Evolutionary conservation across 768 basidiomycete species (phyloP).

Genomic region (Sutorius australiensis): DNA sequence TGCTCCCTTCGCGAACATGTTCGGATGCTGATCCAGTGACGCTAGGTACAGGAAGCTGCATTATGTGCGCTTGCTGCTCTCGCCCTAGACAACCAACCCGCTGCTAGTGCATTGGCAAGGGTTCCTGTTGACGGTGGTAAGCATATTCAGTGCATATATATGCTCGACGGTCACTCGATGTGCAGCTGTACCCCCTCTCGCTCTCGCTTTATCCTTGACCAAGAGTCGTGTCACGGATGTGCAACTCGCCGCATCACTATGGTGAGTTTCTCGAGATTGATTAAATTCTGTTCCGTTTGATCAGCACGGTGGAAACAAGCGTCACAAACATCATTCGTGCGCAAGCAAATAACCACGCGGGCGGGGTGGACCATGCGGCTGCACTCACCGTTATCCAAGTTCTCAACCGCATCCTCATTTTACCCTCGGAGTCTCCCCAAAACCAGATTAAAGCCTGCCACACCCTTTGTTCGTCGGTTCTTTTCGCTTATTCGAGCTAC

Average conservation of each 20-base stretch:
- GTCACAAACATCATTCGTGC: constrained; percentile 62
- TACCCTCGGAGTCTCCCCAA: constrained; percentile 38
- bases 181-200: constrained; percentile 27
- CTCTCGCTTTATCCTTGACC: constrained; percentile 45
- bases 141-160: constrained; percentile 20
- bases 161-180: constrained; percentile 3
- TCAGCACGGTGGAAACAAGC: constrained; percentile 31
- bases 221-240: constrained; percentile 59
- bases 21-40: background rate
- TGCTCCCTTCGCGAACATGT: background rate
- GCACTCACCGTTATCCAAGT: constrained; percentile 66
- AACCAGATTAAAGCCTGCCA: constrained; percentile 69
- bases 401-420: constrained; percentile 55
- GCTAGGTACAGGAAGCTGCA: constrained; percentile 62
- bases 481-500: background rate
- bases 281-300: background rate
- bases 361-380: constrained; percentile 41
- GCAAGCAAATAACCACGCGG: constrained; percentile 29
- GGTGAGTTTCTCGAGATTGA: constrained; percentile 38
- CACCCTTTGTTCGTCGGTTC: constrained; percentile 55
- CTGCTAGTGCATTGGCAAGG: constrained; percentile 50
- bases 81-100: constrained; percentile 54
- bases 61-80: constrained; percentile 63
- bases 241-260: constrained; percentile 68
- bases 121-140: constrained; percentile 38